Evolutionary conservation across 257 asterid species (phyloP).

Genomic region (Ajuga chamaepitys): DNA sequence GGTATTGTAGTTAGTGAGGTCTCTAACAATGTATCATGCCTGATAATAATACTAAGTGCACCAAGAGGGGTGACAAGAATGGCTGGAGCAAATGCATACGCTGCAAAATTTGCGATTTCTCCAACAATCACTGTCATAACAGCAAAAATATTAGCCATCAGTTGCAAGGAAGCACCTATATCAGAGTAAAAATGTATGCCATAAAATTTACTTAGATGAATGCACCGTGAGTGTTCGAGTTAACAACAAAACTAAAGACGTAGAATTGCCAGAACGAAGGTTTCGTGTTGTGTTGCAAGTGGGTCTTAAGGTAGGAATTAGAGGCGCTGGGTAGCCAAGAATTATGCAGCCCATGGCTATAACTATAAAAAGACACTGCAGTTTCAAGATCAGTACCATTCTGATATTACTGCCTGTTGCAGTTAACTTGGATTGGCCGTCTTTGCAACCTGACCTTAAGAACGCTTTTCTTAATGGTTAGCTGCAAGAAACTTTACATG

Average conservation of each 20-base stretch:
- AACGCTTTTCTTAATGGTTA: background rate
- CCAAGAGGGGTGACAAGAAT: constrained; percentile 93
- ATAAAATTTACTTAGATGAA: too few relatives aligned
- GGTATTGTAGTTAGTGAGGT: constrained; percentile 8
- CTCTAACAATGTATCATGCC: constrained; percentile 35
- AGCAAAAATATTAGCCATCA: constrained; percentile 15
- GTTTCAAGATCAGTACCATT: background rate
- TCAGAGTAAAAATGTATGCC: background rate
- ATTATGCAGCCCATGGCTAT: background rate
- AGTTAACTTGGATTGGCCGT: too few relatives aligned
- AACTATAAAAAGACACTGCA: background rate
- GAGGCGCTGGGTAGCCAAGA: background rate
- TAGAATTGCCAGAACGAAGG: background rate
- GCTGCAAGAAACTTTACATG: background rate
- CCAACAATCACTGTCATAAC: constrained; percentile 75
- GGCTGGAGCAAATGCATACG: constrained; percentile 97
- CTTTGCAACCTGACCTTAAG: background rate
- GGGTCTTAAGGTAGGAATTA: background rate
- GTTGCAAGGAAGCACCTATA: background rate
- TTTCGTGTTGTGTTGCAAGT: background rate
- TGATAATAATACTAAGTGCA: constrained; percentile 90
- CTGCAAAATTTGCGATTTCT: constrained; percentile 90
- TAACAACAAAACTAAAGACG: too few relatives aligned
- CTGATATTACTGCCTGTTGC: background rate
- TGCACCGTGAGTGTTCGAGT: too few relatives aligned